These are phyloP conservation scores for Thermomyces lanuginosus DNA, from an alignment of 2,329 filamentous ascomycete genomes.

Conservation along the genomic window DNA sequence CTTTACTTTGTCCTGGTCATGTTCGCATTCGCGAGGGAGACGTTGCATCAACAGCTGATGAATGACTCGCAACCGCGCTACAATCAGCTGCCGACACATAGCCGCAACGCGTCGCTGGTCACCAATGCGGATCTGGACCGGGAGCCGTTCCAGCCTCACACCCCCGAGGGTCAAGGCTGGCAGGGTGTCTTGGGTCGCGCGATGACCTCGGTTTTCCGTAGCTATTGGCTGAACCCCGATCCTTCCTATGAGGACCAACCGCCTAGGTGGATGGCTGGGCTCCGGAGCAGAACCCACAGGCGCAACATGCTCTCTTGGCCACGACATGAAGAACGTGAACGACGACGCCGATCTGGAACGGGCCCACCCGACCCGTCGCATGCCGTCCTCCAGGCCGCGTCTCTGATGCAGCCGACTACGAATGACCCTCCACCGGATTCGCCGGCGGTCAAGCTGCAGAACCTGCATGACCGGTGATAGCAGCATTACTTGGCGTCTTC, in stretches of 20 bases:
- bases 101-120: conserved; percentile 30
- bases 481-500: too few relatives aligned
- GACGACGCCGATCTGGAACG: conserved; percentile 45
- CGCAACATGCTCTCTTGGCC: conserved; percentile 27
- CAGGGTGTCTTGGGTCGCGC: conserved; percentile 59
- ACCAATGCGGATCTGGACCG: conserved; percentile 33
- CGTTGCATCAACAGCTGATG: conserved; percentile 53
- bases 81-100: conserved; percentile 25
- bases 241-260: conserved; percentile 37
- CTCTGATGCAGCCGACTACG: conserved; percentile 18
- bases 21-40: conserved; percentile 64
- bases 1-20: conserved; percentile 74
- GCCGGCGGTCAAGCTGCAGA: conserved; percentile 20
- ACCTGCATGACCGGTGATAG: conserved; percentile 19
- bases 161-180: conserved; percentile 64
- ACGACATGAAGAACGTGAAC: conserved; percentile 38
- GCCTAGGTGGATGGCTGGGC: conserved; percentile 50
- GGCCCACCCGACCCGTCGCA: conserved; percentile 33
- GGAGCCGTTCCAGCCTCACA: conserved; percentile 53
- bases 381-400: conserved; percentile 18
- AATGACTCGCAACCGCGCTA: conserved; percentile 30
- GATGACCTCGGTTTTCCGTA: conserved; percentile 57
- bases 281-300: conserved; percentile 39
- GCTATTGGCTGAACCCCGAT: conserved; percentile 58
- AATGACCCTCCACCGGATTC: conserved; percentile 14